Evolutionary conservation across 2,329 filamentous ascomycete species (phyloP).

Genomic region (Malbranchea zuffiana): DNA sequence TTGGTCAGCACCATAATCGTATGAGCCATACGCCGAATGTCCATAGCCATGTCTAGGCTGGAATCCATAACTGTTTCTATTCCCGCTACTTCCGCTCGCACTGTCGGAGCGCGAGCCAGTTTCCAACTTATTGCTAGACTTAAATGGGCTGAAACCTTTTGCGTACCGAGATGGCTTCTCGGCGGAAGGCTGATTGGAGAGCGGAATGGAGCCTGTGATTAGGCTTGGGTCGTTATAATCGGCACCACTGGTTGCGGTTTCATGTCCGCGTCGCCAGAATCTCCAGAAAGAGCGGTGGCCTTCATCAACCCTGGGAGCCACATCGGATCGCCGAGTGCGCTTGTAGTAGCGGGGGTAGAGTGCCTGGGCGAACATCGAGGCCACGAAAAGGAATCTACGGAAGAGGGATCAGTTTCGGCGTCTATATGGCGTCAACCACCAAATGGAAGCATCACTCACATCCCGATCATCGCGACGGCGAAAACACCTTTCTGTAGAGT

Average conservation of each 20-base stretch:
- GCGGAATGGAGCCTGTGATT: slow-evolving; percentile 10
- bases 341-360: too few relatives aligned
- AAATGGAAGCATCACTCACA: slow-evolving; percentile 41
- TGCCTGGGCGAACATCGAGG: slow-evolving; percentile 9
- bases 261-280: slow-evolving; percentile 11
- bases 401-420: not conserved
- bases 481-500: slow-evolving; percentile 65
- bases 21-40: not conserved
- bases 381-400: slow-evolving; percentile 7
- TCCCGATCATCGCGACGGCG: slow-evolving; percentile 64
- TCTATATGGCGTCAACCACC: too few relatives aligned
- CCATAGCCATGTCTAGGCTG: slow-evolving; percentile 1
- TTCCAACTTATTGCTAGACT: not conserved
- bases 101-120: not conserved
- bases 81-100: slow-evolving; percentile 2
- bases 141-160: slow-evolving; percentile 3
- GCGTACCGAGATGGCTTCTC: slow-evolving; percentile 13
- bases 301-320: too few relatives aligned
- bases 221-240: too few relatives aligned
- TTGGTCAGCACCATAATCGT: not conserved
- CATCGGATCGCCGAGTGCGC: too few relatives aligned
- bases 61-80: not conserved
- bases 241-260: slow-evolving; percentile 7
- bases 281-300: slow-evolving; percentile 6
- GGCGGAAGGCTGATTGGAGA: slow-evolving; percentile 2